Percentiles rank a stretch among this genome's conserved stretches.
Evolutionary conservation across 331 rosid genomes (phyloP).

Genomic region (Spiraea crenata): DNA sequence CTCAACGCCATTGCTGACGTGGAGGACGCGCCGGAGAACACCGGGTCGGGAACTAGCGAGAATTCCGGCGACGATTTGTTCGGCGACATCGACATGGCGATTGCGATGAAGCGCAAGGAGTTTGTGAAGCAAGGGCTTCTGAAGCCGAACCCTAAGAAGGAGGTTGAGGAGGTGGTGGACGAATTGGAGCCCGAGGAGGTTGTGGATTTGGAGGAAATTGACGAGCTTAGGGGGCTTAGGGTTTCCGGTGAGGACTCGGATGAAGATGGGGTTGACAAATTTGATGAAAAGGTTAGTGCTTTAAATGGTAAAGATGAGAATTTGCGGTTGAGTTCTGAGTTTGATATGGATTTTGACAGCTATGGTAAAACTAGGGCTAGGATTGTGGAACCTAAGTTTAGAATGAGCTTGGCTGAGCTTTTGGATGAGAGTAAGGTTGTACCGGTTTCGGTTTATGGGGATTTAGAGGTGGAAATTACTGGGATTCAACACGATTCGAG

Average conservation of each 20-base stretch:
- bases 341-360: slow-evolving; percentile 79
- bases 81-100: slow-evolving; percentile 82
- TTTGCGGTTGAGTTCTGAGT: slow-evolving; percentile 45
- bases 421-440: slow-evolving; percentile 94
- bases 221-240: slow-evolving; percentile 56
- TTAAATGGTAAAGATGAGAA: slow-evolving; percentile 23
- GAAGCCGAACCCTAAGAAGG: slow-evolving; percentile 69
- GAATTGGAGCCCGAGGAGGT: slow-evolving; percentile 75
- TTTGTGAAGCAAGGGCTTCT: slow-evolving; percentile 84
- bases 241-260: slow-evolving; percentile 37
- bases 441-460: slow-evolving; percentile 78
- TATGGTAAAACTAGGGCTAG: slow-evolving; percentile 71
- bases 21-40: slow-evolving; percentile 56
- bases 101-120: slow-evolving; percentile 82
- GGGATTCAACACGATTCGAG: slow-evolving; percentile 92
- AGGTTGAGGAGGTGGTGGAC: slow-evolving; percentile 25
- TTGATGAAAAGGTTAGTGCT: slow-evolving; percentile 29
- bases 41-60: slow-evolving; percentile 17
- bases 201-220: slow-evolving; percentile 76
- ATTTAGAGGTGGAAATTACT: slow-evolving; percentile 79
- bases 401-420: slow-evolving; percentile 80
- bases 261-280: slow-evolving; percentile 31
- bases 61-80: slow-evolving; percentile 67
- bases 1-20: slow-evolving; percentile 83
- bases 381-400: slow-evolving; percentile 80